phyloP scores from a whole-genome alignment of 2,329 filamentous ascomycete genomes.

The Microdochium bolleyi region DNA sequence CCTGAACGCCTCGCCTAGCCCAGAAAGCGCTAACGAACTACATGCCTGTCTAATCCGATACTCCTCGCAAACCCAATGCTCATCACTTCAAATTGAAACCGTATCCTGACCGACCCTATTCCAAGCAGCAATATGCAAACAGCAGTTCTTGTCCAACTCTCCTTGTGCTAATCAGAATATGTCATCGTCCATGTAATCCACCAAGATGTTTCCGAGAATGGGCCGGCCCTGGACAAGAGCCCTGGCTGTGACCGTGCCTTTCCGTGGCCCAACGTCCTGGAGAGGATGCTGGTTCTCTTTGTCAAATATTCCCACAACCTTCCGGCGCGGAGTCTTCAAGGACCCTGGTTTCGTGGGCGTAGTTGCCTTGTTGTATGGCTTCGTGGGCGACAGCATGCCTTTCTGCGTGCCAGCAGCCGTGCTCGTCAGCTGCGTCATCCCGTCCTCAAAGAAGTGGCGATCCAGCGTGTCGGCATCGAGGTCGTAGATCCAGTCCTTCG shows the following conservation, averaged over 20 bases:
- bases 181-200: background rate
- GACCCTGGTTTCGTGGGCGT: slow-evolving; percentile 1
- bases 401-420: slow-evolving; percentile 5
- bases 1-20: too few species aligned
- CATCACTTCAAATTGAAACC: too few species aligned
- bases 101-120: too few species aligned
- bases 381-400: slow-evolving; percentile 12
- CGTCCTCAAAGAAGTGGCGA: slow-evolving; percentile 59
- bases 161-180: background rate
- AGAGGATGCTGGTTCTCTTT: slow-evolving; percentile 37
- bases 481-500: slow-evolving; percentile 72
- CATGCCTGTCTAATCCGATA: too few species aligned
- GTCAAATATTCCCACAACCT: slow-evolving; percentile 8
- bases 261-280: slow-evolving; percentile 41
- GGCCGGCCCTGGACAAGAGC: slow-evolving; percentile 58
- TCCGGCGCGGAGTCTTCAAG: background rate
- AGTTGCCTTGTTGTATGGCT: slow-evolving; percentile 17
- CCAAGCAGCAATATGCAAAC: too few species aligned
- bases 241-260: slow-evolving; percentile 49
- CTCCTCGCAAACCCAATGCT: too few species aligned
- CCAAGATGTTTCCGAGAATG: slow-evolving; percentile 40
- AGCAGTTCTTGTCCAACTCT: too few species aligned
- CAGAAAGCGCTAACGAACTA: too few species aligned
- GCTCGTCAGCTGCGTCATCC: slow-evolving; percentile 37
- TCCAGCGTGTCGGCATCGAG: slow-evolving; percentile 57